Evolutionary conservation across 805 yeast species (phyloP).

Genomic region (Metschnikowia similis): DNA sequence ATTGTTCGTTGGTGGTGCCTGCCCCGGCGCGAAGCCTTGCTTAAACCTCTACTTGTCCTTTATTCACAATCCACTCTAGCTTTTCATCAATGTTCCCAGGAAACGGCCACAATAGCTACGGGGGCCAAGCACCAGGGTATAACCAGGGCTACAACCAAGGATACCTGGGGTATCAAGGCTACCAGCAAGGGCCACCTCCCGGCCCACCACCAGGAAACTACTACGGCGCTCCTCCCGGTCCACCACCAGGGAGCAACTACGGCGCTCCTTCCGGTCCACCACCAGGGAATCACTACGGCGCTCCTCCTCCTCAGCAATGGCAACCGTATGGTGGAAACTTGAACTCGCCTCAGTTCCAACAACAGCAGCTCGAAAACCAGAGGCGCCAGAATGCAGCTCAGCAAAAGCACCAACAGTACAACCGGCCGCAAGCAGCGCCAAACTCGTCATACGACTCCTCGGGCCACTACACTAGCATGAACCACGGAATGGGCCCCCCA

Average conservation of each 20-base stretch:
- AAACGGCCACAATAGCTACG: constrained; percentile 18
- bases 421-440: constrained; percentile 17
- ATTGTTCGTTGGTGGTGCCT: constrained; percentile 1
- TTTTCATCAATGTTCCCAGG: constrained; percentile 23
- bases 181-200: constrained; percentile 1
- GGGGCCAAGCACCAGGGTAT: constrained; percentile 9
- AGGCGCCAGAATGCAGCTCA: constrained; percentile 14
- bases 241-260: too few species aligned
- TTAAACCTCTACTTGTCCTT: neutral
- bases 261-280: neutral
- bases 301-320: constrained; percentile 18
- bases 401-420: constrained; percentile 8
- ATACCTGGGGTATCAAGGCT: constrained; percentile 4
- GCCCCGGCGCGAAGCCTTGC: neutral
- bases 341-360: constrained; percentile 17
- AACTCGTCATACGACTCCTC: constrained; percentile 15
- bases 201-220: constrained; percentile 18
- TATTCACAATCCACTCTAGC: neutral
- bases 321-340: constrained; percentile 12
- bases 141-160: constrained; percentile 9
- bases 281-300: constrained; percentile 19
- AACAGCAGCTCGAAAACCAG: constrained; percentile 15
- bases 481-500: constrained; percentile 5
- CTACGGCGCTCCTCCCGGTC: constrained; percentile 19
- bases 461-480: constrained; percentile 12